phyloP scores from a whole-genome alignment of 1,139 yeast genomes.

The Lodderomyces metapsilosis region DNA sequence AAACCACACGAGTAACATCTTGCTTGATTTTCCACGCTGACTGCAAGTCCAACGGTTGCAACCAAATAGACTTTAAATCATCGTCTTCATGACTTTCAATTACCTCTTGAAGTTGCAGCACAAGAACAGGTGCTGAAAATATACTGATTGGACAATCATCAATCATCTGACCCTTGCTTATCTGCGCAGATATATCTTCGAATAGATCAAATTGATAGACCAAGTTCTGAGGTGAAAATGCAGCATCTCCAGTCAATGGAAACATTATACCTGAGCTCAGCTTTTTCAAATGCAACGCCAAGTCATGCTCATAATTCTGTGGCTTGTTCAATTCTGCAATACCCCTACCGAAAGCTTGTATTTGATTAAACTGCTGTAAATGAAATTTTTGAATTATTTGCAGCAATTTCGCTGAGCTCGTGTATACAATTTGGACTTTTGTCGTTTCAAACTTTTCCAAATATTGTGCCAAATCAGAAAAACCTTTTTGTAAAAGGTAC shows the following conservation, averaged over 20 bases:
- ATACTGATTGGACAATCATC: conserved; percentile 6
- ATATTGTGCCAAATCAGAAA: conserved; percentile 21
- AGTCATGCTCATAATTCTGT: conserved; percentile 29
- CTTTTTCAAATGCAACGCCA: conserved; percentile 21
- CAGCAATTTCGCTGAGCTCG: conserved; percentile 36
- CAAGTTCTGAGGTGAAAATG: conserved; percentile 36
- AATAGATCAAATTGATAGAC: conserved; percentile 39
- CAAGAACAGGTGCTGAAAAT: conserved; percentile 6
- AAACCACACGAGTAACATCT: conserved; percentile 25
- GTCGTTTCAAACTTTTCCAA: conserved; percentile 38
- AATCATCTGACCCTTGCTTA: neutral
- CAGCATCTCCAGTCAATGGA: conserved; percentile 11
- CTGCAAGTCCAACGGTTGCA: conserved; percentile 31
- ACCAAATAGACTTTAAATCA: conserved; percentile 23
- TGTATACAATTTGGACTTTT: conserved; percentile 36
- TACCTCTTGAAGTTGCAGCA: neutral
- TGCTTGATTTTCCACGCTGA: conserved; percentile 38
- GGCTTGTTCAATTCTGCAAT: conserved; percentile 26
- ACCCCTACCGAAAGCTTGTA: conserved; percentile 27
- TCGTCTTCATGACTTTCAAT: neutral
- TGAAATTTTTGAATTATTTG: conserved; percentile 32
- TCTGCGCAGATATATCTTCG: conserved; percentile 43
- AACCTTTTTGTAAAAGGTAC: conserved; percentile 30
- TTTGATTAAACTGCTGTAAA: conserved; percentile 25
- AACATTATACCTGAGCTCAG: conserved; percentile 43